Conservation (phyloP, 495 filamentous ascomycete species). For the Clavariopsis aquatica region DNA sequence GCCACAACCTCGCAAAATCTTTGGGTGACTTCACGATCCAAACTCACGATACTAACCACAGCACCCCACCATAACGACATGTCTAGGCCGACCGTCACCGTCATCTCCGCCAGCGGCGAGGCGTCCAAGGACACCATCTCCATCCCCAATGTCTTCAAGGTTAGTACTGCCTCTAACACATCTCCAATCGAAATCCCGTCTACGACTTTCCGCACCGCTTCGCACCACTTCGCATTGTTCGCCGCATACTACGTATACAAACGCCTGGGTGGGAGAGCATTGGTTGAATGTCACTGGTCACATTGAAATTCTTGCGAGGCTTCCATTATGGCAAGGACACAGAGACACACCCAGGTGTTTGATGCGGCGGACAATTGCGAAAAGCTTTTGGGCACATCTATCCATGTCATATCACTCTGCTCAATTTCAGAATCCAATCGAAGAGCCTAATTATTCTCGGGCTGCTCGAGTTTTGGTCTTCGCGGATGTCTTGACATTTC, state of each 20-base stretch:
- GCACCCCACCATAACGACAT: conserved; percentile 8
- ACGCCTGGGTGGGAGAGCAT: not conserved
- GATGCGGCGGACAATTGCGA: not conserved
- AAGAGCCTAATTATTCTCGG: not conserved
- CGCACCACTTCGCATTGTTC: not conserved
- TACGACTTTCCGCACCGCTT: not conserved
- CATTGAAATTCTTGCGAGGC: not conserved
- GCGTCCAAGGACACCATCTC: conserved; percentile 82
- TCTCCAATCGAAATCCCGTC: not conserved
- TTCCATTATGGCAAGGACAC: not conserved
- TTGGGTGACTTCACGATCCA: conserved; percentile 53
- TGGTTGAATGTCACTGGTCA: not conserved
- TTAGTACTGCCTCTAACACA: conserved; percentile 39
- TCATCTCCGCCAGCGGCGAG: conserved; percentile 89
- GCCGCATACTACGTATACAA: not conserved
- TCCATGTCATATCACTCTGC: not conserved
- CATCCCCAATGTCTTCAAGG: conserved; percentile 90
- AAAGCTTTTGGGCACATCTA: not conserved
- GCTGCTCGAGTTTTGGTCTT: too few species aligned
- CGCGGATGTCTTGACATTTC: not conserved
- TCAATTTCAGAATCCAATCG: not conserved
- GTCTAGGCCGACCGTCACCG: conserved; percentile 53
- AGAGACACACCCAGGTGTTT: not conserved
- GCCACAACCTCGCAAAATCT: conserved; percentile 60
- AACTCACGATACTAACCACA: conserved; percentile 70